These are phyloP conservation scores for Metarhizium rileyi DNA, from an alignment of 2,329 filamentous ascomycete genomes.

Conservation along the genomic window DNA sequence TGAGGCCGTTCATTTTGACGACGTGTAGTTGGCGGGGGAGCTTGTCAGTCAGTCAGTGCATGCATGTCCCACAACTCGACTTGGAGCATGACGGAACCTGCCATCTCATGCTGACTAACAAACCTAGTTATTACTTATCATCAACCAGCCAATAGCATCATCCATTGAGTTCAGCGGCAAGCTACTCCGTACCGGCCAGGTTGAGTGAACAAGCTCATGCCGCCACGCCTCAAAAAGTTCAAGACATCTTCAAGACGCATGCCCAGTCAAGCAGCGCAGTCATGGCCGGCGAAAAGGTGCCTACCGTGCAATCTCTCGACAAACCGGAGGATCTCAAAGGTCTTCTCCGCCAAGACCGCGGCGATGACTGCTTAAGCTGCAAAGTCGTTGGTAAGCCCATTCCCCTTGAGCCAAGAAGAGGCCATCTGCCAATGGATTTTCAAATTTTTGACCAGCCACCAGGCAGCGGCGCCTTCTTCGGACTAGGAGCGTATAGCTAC, in stretches of 20 bases:
- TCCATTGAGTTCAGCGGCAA: too few species aligned
- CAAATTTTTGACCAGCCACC: not conserved
- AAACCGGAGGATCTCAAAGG: slow-evolving; percentile 53
- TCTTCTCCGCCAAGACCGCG: slow-evolving; percentile 44
- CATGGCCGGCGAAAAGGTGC: slow-evolving; percentile 31
- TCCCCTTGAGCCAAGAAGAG: not conserved
- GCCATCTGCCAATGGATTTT: not conserved
- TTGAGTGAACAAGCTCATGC: too few species aligned
- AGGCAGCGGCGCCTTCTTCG: slow-evolving; percentile 69
- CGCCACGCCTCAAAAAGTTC: too few species aligned
- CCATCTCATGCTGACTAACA: slow-evolving; percentile 2
- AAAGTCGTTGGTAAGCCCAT: slow-evolving; percentile 51
- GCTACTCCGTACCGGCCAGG: too few species aligned
- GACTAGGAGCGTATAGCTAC: slow-evolving; percentile 69
- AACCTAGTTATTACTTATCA: too few species aligned
- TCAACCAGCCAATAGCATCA: not conserved
- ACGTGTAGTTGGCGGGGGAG: slow-evolving; percentile 6
- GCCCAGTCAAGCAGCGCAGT: not conserved
- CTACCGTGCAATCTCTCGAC: slow-evolving; percentile 44
- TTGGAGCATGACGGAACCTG: not conserved
- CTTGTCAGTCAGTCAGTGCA: not conserved
- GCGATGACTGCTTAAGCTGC: slow-evolving; percentile 62
- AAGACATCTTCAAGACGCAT: not conserved
- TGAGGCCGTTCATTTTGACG: slow-evolving; percentile 66
- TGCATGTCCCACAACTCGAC: not conserved